A percentile compares a stretch with the other conserved stretches of the same genome.
Evolutionary conservation across 1,284 basidiomycete genomes (phyloP).

Genomic region (Austropuccinia psidii): DNA sequence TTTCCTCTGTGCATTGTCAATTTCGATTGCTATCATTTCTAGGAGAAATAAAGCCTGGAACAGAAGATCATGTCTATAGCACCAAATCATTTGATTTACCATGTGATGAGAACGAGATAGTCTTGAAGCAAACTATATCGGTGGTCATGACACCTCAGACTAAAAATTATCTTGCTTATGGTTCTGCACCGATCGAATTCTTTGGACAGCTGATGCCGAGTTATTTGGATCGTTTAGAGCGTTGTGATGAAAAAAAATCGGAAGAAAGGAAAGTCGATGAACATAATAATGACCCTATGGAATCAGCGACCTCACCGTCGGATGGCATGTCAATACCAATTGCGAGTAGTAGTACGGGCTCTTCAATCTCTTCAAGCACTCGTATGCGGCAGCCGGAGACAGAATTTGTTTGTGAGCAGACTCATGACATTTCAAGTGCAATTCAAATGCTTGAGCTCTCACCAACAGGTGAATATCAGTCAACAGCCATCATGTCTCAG

Average conservation of each 20-base stretch:
- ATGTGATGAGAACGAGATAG: slow-evolving; percentile 64
- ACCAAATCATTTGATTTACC: slow-evolving; percentile 66
- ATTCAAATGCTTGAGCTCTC: slow-evolving; percentile 79
- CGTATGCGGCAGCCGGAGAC: slow-evolving; percentile 82
- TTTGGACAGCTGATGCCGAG: slow-evolving; percentile 70
- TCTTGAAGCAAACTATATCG: slow-evolving; percentile 70
- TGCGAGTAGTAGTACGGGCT: slow-evolving; percentile 33
- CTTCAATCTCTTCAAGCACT: slow-evolving; percentile 48
- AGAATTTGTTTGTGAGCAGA: slow-evolving; percentile 79
- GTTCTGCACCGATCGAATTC: slow-evolving; percentile 76
- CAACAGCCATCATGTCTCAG: slow-evolving; percentile 72
- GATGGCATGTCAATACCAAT: slow-evolving; percentile 33
- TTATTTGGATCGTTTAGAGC: slow-evolving; percentile 76
- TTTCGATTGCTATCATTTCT: slow-evolving; percentile 71
- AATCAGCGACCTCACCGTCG: slow-evolving; percentile 34
- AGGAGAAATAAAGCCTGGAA: slow-evolving; percentile 56
- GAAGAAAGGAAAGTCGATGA: slow-evolving; percentile 59
- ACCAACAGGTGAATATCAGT: slow-evolving; percentile 70
- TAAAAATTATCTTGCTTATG: slow-evolving; percentile 61
- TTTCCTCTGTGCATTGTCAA: slow-evolving; percentile 72
- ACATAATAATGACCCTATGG: slow-evolving; percentile 59
- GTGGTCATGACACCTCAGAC: slow-evolving; percentile 67
- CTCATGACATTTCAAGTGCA: slow-evolving; percentile 79
- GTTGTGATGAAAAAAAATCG: slow-evolving; percentile 83
- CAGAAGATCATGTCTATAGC: slow-evolving; percentile 68